phyloP scores from a whole-genome alignment of 192 early-diverging fungal genomes.

The Coemansia sp. region DNA sequence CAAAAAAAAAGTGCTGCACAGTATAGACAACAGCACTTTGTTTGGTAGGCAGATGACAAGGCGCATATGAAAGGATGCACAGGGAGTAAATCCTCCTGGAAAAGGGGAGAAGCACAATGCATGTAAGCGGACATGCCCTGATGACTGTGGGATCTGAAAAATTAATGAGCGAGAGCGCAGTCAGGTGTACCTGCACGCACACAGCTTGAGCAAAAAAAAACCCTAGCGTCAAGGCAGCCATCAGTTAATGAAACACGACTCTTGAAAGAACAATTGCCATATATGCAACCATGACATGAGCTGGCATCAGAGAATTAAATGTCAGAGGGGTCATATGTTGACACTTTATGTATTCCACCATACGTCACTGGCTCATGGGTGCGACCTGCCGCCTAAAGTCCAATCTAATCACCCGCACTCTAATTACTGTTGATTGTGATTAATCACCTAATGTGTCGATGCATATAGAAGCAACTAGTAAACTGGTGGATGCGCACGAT shows the following conservation, averaged over 20 bases:
- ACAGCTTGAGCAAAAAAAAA: not conserved
- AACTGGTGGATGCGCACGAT: no score
- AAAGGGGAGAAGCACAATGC: slow-evolving; percentile 2
- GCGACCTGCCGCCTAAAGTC: not conserved
- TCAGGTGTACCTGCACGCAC: slow-evolving; percentile 1
- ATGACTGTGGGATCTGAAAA: not conserved
- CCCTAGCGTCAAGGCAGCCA: no score
- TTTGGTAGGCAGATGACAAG: not conserved
- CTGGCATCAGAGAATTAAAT: slow-evolving; percentile 5
- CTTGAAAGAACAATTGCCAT: slow-evolving; percentile 5
- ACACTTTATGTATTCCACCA: no score
- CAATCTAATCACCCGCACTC: not conserved
- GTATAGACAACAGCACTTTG: not conserved
- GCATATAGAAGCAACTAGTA: no score
- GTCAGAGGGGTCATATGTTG: not conserved
- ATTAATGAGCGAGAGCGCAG: not conserved
- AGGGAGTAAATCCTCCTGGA: not conserved
- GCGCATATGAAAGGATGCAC: no score
- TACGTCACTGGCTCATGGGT: not conserved
- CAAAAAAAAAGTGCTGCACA: not conserved
- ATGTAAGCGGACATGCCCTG: slow-evolving; percentile 1
- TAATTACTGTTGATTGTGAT: not conserved
- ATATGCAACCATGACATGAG: not conserved
- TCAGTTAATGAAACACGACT: no score
- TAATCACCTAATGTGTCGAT: no score